Conservation (phyloP, 179 eudicot species). For the Silene noctiflora region DNA sequence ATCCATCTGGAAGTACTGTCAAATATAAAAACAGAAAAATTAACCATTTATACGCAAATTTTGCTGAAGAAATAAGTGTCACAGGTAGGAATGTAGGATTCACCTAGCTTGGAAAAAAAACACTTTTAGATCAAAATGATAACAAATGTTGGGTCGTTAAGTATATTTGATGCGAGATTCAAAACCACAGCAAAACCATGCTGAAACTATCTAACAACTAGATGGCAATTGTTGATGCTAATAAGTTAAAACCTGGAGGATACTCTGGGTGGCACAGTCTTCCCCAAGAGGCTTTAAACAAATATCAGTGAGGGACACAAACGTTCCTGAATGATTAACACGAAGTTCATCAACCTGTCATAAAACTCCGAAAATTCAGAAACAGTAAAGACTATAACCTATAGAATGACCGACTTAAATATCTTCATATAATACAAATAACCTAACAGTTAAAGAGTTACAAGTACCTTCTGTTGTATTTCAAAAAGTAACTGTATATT, state of each 20-base stretch:
- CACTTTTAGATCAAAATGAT: neutral
- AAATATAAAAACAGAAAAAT: constrained; percentile 16
- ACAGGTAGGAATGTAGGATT: neutral
- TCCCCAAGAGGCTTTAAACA: constrained; percentile 96
- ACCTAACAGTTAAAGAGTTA: constrained; percentile 6
- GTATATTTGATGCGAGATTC: neutral
- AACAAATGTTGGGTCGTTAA: neutral
- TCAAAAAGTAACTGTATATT: constrained; percentile 85
- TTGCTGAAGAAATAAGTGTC: constrained; percentile 1
- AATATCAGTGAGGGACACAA: constrained; percentile 75
- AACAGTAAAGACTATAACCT: constrained; percentile 8
- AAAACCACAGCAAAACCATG: neutral
- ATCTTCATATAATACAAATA: neutral
- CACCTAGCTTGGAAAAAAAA: neutral
- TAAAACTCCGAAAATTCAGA: constrained; percentile 2
- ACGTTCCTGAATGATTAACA: constrained; percentile 74
- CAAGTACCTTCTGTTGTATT: constrained; percentile 77
- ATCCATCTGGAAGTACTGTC: constrained; percentile 95
- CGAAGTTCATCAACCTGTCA: constrained; percentile 78
- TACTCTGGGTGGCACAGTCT: constrained; percentile 95
- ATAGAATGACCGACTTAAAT: constrained; percentile 4
- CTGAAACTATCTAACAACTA: neutral
- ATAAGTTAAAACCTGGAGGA: constrained; percentile 65
- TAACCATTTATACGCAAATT: neutral
- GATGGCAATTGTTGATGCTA: neutral